These are phyloP conservation scores for Glycine tomentella DNA, from an alignment of 306 rosid genomes.

Conservation along the genomic window DNA sequence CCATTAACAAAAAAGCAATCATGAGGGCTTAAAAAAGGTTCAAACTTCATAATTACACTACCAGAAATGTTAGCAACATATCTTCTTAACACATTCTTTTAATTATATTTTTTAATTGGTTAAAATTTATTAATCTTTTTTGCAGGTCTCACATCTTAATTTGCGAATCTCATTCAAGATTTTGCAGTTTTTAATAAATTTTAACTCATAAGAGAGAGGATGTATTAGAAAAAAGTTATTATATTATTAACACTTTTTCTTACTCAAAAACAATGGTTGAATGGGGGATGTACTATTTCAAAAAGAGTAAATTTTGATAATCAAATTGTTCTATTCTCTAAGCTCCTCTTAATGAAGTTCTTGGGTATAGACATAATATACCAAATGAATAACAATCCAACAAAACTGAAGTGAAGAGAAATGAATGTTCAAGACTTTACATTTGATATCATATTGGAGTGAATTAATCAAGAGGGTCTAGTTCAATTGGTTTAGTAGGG, in stretches of 20 bases:
- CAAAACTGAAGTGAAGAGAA: too few relatives aligned
- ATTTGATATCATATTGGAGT: too few relatives aligned
- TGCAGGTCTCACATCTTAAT: too few relatives aligned
- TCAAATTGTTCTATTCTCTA: background rate
- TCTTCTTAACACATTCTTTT: too few relatives aligned
- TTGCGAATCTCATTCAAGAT: too few relatives aligned
- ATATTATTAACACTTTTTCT: background rate
- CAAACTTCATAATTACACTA: background rate
- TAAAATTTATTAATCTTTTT: background rate
- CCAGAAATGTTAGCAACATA: too few relatives aligned
- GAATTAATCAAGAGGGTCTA: too few relatives aligned
- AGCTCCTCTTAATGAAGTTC: background rate
- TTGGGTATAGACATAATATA: background rate
- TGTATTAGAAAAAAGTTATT: background rate
- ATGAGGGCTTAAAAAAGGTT: constrained; percentile 9
- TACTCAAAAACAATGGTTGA: background rate
- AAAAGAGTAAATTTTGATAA: background rate
- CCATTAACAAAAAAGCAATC: constrained; percentile 40
- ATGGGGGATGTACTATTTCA: background rate
- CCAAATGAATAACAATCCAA: too few relatives aligned
- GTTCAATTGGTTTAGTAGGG: too few relatives aligned
- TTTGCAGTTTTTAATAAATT: background rate
- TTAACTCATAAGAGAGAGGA: background rate
- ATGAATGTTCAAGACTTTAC: too few relatives aligned
- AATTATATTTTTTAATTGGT: background rate